Evolutionary conservation across 805 yeast genomes (phyloP).

Genomic region (Komagataella kurtzmanii): DNA sequence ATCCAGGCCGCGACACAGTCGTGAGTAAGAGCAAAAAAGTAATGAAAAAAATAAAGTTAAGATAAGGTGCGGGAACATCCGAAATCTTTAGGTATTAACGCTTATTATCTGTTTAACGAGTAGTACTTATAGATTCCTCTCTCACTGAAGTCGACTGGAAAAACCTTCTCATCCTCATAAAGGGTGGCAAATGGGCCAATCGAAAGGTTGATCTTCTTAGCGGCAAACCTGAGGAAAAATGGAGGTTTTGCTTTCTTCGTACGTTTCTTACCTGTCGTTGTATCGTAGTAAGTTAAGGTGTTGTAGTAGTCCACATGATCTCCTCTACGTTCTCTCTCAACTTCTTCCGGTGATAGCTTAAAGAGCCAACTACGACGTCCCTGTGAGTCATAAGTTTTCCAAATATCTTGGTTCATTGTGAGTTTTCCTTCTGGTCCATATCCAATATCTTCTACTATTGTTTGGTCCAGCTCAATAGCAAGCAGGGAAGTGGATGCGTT

Average conservation of each 20-base stretch:
- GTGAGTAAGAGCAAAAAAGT: not conserved
- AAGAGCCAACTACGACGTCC: constrained; percentile 81
- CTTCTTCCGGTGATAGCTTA: constrained; percentile 19
- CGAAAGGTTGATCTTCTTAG: constrained; percentile 41
- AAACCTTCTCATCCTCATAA: constrained; percentile 21
- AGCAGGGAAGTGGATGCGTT: constrained; percentile 33
- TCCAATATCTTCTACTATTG: constrained; percentile 35
- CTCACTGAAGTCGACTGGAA: constrained; percentile 37
- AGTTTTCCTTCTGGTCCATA: constrained; percentile 17
- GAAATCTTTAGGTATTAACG: not conserved
- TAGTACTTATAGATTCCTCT: constrained; percentile 47
- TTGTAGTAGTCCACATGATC: constrained; percentile 15
- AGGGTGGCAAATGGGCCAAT: constrained; percentile 31
- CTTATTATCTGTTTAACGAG: constrained; percentile 30
- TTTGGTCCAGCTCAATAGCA: constrained; percentile 57
- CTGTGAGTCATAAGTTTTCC: constrained; percentile 38
- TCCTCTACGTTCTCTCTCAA: constrained; percentile 10
- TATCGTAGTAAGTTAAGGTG: constrained; percentile 42
- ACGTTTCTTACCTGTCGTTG: constrained; percentile 49
- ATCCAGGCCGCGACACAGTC: not conserved
- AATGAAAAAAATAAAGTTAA: not conserved
- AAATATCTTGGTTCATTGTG: constrained; percentile 18
- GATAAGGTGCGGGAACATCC: not conserved
- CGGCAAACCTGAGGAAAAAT: constrained; percentile 35
- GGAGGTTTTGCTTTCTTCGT: constrained; percentile 31